Evolutionary conservation across 495 filamentous ascomycete species (phyloP), one percentile per base, ranked within the genome.

Genomic region (Penicillium samsonianum): DNA sequence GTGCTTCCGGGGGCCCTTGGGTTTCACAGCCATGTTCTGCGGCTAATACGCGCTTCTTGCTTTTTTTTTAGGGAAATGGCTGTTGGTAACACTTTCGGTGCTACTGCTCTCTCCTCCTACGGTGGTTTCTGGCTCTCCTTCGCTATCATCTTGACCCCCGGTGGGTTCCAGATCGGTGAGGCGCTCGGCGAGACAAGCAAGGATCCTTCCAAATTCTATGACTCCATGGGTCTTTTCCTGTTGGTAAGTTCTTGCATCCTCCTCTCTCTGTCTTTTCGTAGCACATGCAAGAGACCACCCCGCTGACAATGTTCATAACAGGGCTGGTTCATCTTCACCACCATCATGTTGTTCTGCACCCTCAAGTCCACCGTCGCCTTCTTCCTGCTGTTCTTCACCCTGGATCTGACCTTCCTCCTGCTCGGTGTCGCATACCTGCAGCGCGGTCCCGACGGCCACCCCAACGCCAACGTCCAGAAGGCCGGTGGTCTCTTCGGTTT

Each of bases 311-410:
- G 19, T n/a, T 20, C 23, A 1, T 20, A 26, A 11, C 57, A 85
- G 83, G 86, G 86, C 70, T 98, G 94, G 94, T 97, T 96, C 81
- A 94, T 98, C 81, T 98, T 98, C 85, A 98, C 93, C 65, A 86
- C 83, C 67, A 78, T 98, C 57, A 73, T 96, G 51, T 78, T 96
- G 38, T 65, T 97, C 72, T 93, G 89, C 84, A 97, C 94, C 44
- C 80, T 97, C 47, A 85, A 90, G 53, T 97, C 94, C 16, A 96
- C 92, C 61, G 86, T 97, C 67, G 92, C 93, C 65, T 98, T 98
- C 87, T 97, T 94, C 87, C 57, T 83, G 55, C 85, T 98, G 17
- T 98, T 98, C 86, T 90, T 98, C 79, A 86, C 84, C 60, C 90
- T 98, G 44, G 94, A 96, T 75, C 58, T 98, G 48, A 88, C 91